These are phyloP conservation scores for Myriosclerotinia duriaeana DNA, from an alignment of 2,329 filamentous ascomycete species.

Conservation along the genomic window DNA sequence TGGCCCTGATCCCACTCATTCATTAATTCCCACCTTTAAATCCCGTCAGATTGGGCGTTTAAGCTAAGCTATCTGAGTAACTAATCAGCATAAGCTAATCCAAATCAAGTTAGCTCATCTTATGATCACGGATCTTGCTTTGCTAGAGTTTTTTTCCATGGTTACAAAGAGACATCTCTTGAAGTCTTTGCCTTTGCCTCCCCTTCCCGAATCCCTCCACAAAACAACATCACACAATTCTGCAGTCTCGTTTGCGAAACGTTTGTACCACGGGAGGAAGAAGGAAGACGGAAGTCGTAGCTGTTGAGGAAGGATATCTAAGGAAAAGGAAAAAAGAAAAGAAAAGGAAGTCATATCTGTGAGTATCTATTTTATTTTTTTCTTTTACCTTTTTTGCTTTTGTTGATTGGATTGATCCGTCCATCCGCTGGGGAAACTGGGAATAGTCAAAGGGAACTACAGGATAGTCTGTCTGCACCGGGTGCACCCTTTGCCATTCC, in stretches of 20 bases:
- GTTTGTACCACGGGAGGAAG: constrained; percentile 38
- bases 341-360: constrained; percentile 14
- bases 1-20: neutral
- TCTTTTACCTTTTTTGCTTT: neutral
- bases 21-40: neutral
- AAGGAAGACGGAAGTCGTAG: constrained; percentile 39
- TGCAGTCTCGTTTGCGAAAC: constrained; percentile 31
- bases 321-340: constrained; percentile 4
- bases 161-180: constrained; percentile 19
- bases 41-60: constrained; percentile 8
- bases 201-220: constrained; percentile 22
- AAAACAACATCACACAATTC: constrained; percentile 30
- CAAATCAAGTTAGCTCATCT: neutral
- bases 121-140: constrained; percentile 5
- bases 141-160: constrained; percentile 15
- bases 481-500: neutral
- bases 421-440: neutral
- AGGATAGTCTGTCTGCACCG: neutral
- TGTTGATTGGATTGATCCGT: neutral
- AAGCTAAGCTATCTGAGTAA: neutral
- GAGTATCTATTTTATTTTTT: neutral
- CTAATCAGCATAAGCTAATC: constrained; percentile 1
- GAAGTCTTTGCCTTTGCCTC: neutral
- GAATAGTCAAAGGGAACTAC: neutral
- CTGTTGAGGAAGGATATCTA: constrained; percentile 31